Conservation (phyloP, 768 basidiomycete species). For the Sutorius australiensis region DNA sequence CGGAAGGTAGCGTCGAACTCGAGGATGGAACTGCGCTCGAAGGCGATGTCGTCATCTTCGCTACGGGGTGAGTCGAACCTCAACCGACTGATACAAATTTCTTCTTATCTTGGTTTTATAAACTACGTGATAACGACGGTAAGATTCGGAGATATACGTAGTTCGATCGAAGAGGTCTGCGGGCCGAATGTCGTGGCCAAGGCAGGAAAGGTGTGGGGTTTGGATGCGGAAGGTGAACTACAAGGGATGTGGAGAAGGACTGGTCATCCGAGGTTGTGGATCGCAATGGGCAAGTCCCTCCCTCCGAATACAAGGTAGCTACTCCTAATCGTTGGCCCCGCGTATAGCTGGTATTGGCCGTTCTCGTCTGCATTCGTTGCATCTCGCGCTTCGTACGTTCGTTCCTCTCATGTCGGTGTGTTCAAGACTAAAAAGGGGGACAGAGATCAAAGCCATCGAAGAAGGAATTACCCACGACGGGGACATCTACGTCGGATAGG, state of each 20-base stretch:
- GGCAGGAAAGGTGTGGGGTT: constrained; percentile 58
- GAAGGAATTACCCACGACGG: constrained; percentile 19
- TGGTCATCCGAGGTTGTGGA: constrained; percentile 35
- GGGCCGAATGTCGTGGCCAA: constrained; percentile 43
- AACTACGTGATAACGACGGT: neutral
- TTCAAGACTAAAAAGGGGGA: constrained; percentile 1
- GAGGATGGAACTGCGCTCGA: constrained; percentile 24
- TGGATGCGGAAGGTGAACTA: constrained; percentile 63
- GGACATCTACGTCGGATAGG: constrained; percentile 7
- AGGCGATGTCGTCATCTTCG: constrained; percentile 33
- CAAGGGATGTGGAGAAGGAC: constrained; percentile 37
- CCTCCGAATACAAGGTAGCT: neutral
- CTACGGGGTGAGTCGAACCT: constrained; percentile 28
- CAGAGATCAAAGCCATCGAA: constrained; percentile 32
- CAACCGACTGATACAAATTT: neutral
- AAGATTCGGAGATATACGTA: constrained; percentile 45
- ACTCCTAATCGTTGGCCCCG: neutral
- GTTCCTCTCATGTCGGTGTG: neutral
- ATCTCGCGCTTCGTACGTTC: constrained; percentile 29
- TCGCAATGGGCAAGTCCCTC: constrained; percentile 20
- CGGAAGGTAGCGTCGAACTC: constrained; percentile 25
- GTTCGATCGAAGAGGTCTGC: constrained; percentile 40
- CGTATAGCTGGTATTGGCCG: constrained; percentile 19
- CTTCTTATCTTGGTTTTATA: neutral
- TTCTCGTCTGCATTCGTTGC: constrained; percentile 27